Evolutionary conservation across 805 yeast species (phyloP).

Genomic region (Saccharomycopsis fermentans): DNA sequence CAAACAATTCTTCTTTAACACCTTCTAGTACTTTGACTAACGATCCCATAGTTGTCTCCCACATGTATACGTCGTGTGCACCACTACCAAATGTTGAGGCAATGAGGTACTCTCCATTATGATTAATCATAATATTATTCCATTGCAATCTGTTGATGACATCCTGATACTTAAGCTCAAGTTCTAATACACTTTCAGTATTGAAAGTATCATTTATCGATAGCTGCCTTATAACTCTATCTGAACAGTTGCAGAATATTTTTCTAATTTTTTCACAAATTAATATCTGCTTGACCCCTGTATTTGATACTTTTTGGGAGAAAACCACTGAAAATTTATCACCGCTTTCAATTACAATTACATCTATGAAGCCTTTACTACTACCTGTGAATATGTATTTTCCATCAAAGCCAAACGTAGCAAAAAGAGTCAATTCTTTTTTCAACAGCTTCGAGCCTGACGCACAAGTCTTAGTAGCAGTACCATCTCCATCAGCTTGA

Average conservation of each 20-base stretch:
- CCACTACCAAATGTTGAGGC: constrained; percentile 79
- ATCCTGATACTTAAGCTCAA: constrained; percentile 80
- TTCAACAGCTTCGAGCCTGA: constrained; percentile 21
- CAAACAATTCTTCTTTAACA: constrained; percentile 77
- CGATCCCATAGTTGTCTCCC: constrained; percentile 90
- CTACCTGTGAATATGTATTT: constrained; percentile 62
- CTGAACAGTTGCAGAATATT: constrained; percentile 68
- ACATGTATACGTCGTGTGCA: constrained; percentile 79
- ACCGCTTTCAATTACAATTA: constrained; percentile 25
- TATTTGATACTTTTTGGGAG: constrained; percentile 47
- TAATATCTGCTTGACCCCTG: constrained; percentile 61
- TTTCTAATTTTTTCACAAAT: constrained; percentile 48
- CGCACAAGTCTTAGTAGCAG: constrained; percentile 18
- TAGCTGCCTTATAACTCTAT: constrained; percentile 60
- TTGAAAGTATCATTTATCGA: constrained; percentile 33
- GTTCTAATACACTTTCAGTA: constrained; percentile 32
- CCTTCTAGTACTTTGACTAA: constrained; percentile 83
- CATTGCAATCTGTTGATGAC: constrained; percentile 82
- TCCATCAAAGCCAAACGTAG: constrained; percentile 44
- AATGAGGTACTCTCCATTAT: constrained; percentile 71
- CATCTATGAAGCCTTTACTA: constrained; percentile 64
- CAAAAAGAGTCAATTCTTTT: constrained; percentile 39
- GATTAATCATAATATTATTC: constrained; percentile 71
- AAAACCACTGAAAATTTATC: constrained; percentile 30
- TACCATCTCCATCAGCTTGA: background rate